Percentiles rank a stretch among this genome's conserved stretches.
These are phyloP conservation scores for Sphagnum tenellum DNA, from an alignment of 225 moss, liverwort and hornwort genomes.

Conservation along the genomic window DNA sequence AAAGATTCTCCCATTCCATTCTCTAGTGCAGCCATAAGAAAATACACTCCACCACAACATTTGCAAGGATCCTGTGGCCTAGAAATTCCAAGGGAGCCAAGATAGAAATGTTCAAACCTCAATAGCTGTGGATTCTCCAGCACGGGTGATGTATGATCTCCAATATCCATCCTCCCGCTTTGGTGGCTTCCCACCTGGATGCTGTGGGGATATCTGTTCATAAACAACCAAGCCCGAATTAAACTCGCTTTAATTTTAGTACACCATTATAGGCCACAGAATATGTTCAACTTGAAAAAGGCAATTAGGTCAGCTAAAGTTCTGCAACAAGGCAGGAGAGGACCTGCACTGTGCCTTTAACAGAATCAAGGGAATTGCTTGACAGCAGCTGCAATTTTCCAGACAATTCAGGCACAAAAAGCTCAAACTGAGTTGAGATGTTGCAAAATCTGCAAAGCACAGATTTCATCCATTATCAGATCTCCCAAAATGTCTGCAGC, in stretches of 20 bases:
- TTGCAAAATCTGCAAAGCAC: constrained; percentile 69
- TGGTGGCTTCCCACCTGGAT: constrained; percentile 22
- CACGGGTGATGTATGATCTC: constrained; percentile 81
- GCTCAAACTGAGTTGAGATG: constrained; percentile 57
- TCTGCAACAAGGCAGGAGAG: background rate
- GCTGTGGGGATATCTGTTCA: constrained; percentile 34
- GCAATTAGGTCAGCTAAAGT: no score
- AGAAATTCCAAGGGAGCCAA: no score
- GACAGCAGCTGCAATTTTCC: constrained; percentile 68
- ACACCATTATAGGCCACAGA: background rate
- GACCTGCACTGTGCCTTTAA: constrained; percentile 51
- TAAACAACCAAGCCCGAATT: background rate
- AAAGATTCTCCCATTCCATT: no score
- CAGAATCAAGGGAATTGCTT: constrained; percentile 26
- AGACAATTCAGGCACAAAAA: constrained; percentile 83
- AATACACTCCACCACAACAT: no score
- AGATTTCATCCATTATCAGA: background rate
- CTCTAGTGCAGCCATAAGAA: no score
- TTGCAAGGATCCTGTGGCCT: no score
- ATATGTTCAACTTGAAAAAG: no score
- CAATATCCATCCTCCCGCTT: constrained; percentile 79
- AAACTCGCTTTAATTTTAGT: background rate
- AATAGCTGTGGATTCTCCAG: constrained; percentile 86
- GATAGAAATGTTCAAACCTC: constrained; percentile 29
- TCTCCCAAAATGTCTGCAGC: background rate